Percentiles rank a stretch among this genome's conserved stretches.
These are phyloP conservation scores for Juglanconis juglandina DNA, from an alignment of 2,329 filamentous ascomycete species.

Conservation along the genomic window DNA sequence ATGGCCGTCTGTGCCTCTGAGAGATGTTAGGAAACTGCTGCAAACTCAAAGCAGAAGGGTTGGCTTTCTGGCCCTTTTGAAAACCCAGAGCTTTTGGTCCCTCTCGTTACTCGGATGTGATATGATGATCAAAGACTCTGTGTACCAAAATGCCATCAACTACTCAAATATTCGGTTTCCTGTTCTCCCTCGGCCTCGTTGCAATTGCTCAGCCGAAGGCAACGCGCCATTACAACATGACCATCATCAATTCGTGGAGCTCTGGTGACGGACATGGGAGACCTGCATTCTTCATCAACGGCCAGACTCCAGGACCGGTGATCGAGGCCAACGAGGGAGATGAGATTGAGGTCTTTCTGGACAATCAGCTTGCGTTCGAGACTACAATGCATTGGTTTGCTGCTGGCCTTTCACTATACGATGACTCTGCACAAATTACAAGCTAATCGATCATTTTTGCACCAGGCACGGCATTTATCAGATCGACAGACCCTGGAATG, in stretches of 20 bases:
- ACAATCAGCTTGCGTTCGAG: conserved; percentile 18
- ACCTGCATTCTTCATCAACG: conserved; percentile 18
- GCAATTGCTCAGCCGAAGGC: no score
- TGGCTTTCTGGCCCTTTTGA: no score
- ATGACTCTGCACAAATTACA: background rate
- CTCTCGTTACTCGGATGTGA: no score
- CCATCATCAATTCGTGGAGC: conserved; percentile 3
- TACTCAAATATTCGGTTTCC: no score
- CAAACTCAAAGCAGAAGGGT: no score
- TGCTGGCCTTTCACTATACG: background rate
- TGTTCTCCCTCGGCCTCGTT: no score
- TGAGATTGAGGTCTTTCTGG: conserved; percentile 17
- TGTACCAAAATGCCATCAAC: no score
- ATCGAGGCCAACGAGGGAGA: conserved; percentile 19
- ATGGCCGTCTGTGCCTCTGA: no score
- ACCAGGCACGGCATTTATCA: conserved; percentile 20
- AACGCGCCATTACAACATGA: background rate
- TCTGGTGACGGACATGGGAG: conserved; percentile 18
- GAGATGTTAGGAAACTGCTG: no score
- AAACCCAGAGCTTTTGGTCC: no score
- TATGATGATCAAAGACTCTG: no score
- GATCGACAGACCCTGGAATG: conserved; percentile 20
- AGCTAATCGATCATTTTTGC: no score
- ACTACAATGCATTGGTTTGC: conserved; percentile 20
- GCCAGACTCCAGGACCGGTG: conserved; percentile 16